phyloP scores from a whole-genome alignment of 106 monocot genomes.

The Dendrobium nobile region DNA sequence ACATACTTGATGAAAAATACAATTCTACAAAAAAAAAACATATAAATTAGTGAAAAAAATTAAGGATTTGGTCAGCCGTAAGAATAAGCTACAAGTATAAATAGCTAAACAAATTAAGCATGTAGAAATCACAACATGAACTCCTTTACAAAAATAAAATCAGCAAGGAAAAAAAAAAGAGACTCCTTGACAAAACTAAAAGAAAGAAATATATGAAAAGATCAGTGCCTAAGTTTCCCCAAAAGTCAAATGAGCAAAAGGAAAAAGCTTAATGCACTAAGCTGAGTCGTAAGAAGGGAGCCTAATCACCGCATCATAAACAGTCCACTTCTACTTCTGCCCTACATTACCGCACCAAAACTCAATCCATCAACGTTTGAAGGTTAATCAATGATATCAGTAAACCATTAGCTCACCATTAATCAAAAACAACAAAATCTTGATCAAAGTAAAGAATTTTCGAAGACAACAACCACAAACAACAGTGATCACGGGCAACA shows the following conservation, averaged over 20 bases:
- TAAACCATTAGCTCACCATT: not conserved
- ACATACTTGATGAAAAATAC: not conserved
- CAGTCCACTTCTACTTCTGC: not conserved
- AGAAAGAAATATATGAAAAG: no score
- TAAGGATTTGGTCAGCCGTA: not conserved
- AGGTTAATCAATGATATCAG: not conserved
- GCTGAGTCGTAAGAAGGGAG: not conserved
- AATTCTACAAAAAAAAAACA: not conserved
- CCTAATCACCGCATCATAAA: not conserved
- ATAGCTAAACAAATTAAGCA: not conserved
- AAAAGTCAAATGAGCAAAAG: not conserved
- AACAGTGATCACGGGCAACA: not conserved
- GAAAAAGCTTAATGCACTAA: not conserved
- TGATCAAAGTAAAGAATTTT: not conserved
- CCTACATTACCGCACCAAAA: not conserved
- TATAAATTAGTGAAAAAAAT: not conserved
- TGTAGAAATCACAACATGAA: not conserved
- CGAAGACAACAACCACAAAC: not conserved
- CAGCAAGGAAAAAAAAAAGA: no score
- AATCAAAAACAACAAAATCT: not conserved
- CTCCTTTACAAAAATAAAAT: not conserved
- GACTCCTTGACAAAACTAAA: no score
- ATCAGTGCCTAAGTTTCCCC: not conserved
- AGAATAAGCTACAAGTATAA: not conserved
- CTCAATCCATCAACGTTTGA: not conserved